Base-by-base conservation (phyloP, 768 basidiomycete genomes). In the Auricularia cornea region DNA sequence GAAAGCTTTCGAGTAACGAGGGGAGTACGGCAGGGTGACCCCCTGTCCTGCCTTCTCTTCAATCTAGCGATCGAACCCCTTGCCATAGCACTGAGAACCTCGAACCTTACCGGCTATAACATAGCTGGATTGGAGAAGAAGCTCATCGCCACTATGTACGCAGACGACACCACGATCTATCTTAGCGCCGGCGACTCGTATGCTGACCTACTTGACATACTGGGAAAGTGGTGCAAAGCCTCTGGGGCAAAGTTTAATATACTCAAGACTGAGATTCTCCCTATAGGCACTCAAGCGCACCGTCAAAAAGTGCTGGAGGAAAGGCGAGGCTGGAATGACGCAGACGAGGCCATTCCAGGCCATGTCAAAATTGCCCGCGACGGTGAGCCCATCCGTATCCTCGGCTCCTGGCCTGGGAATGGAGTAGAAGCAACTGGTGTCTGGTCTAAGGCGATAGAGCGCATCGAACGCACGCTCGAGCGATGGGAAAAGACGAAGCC, bases 191-290 rank as follows among this genome's bases (percentile, higher is more conserved):
- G 62, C 0, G 78, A 81, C 60, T 59, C 66, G 3, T 73, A 72
- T 14, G 51, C 59, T 0, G 63, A 62, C 1, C 71, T 82, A 0
- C 35, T 67, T 2, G 1, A 35, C 0, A 70, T 80, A 1, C 76
- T 81, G 0, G 31, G 71, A 0, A 44, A 38, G 0, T 83, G 81
- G 81, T 82, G 78, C 63, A n/a, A 16, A 0, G 77, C 73, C 3
- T 75, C 76, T 10, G 67, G 72, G 0, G 80, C 79, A 0, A 77
- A 75, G 40, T 82, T 81, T 65, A 82, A 81, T 60, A 62, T 68
- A 0, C 52, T 60, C 0, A 83, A 83, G 65, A 81, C 79, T 0
- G 72, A 75, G 33, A 65, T 79, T 0, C 69, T 80, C 1, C 78
- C 76, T 0, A 66, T 79, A 0, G 77, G 79, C 0, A 41, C 62